Evolutionary conservation across 805 yeast genomes (phyloP), one percentile per base, ranked within the genome.

Genomic region (Nakazawaea ambrosiae): DNA sequence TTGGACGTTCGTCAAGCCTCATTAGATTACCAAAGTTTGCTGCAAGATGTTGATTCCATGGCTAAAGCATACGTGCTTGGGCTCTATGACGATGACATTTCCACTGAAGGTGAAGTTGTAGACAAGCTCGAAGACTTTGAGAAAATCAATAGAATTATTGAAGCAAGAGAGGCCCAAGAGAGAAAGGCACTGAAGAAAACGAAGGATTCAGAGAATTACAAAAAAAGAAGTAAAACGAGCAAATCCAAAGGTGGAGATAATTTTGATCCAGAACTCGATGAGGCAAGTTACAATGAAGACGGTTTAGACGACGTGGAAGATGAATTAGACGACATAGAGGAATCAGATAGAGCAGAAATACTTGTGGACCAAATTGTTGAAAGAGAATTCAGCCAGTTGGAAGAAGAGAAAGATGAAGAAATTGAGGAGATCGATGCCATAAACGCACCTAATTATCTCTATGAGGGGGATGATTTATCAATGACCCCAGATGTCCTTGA

Each of bases 11-110:
- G 46, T 27, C 57, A 54, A 19, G 55, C 65, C 3, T 42, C 55
- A 1, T 44, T 66, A 7, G 79, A 75, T 42, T 70, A 63, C 45
- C 53, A 49, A 8, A 46, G 63, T 2, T 41, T 72, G 20, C 66
- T 65, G 18, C 61, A 61, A 15, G 70, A 75, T 46, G 40, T 70
- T 45, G 81, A 75, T 34, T 65, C 70, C 3, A 71, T 78, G 79
- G 81, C 75, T 0, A 64, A 66, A 36, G 82, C 81, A 1, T 79
- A 79, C 45, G 58, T 65, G n/a, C 46, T 65, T 17, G 85, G 84
- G 1, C 53, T 70, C 45, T 77, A 74, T 48, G 82, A 78, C 48
- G 83, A 75, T 42, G 83, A 78, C 45, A 54, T 72, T 8, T 65
- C 59, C 18, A 70, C 76, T 0, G 66, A 68, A 34, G 83, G 83